Evolutionary conservation across 257 asterid genomes (phyloP), one percentile per base, ranked within the genome.

Genomic region (Solanum dulcamara): DNA sequence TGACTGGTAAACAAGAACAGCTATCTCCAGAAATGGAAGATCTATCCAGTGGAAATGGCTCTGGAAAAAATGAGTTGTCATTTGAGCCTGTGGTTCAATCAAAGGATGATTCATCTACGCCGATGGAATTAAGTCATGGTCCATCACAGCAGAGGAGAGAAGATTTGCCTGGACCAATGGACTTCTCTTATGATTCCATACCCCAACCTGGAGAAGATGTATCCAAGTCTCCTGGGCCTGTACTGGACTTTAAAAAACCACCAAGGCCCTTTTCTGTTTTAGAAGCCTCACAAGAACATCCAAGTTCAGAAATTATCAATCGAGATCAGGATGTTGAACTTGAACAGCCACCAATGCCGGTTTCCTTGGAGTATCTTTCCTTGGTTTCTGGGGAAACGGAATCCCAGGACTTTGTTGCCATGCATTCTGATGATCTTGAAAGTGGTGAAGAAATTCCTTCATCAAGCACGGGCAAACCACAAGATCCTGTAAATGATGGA

Each of bases 361-460:
- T 87, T 88, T 85, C 92, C 72, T 83, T 75, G 84, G 89, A 84
- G 74, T 72, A 88, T 75, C 83, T 66, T 80, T 81, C 89, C 75
- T 71, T 84, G 53, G 85, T 88, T 80, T 89, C 91, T 84, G 87
- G 51, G 75, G 89, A 71, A 83, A 89, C 88, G 83, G 88, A 85
- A 85, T 81, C 91, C 62, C 83, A 70, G 85, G 90, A 81, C 75
- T 46, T 81, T 37, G 60, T 50, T 17, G 84, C 88, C 67, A 83
- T 84, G 89, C 85, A 89, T 30, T 87, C 86, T 44, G 86, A 89
- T 70, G 89, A 85, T 85, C 70, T 84, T 72, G 87, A 82, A 81
- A 57, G 90, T 44, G 57, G 51, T 83, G 84, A 66, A 87, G 88
- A 24, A 50, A 70, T 85, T 24, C 80, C 88, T 53, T 48, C 84